A percentile compares a stretch with the other conserved stretches of the same genome.
phyloP scores from a whole-genome alignment of 768 basidiomycete species.

The Auricularia sp. region DNA sequence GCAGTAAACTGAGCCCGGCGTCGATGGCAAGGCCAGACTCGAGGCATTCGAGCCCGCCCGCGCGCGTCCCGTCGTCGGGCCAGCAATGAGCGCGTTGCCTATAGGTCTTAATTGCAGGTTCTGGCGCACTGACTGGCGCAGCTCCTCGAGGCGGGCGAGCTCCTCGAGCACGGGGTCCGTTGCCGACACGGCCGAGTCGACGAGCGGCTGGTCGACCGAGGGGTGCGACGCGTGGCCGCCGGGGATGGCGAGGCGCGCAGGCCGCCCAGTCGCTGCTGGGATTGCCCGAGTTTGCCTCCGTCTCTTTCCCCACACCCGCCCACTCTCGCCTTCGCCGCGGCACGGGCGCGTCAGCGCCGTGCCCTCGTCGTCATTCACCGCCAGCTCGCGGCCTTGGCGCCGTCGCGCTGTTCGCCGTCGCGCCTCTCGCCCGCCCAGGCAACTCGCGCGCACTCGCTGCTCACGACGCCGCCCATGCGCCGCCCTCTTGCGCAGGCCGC shows the following conservation, averaged over 20 bases:
- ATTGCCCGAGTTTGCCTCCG: neutral
- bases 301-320: too few species aligned
- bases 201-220: neutral
- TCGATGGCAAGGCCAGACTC: neutral
- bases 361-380: too few species aligned
- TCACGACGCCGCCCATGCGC: too few species aligned
- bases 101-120: neutral
- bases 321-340: too few species aligned
- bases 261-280: neutral
- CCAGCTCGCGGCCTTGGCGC: too few species aligned
- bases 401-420: too few species aligned
- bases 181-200: neutral
- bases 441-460: too few species aligned
- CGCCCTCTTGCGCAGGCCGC: too few species aligned
- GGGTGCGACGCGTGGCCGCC: neutral
- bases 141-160: neutral
- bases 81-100: neutral
- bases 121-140: neutral
- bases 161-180: neutral
- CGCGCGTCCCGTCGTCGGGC: neutral
- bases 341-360: too few species aligned
- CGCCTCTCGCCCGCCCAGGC: too few species aligned
- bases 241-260: neutral
- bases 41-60: neutral
- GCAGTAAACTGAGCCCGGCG: slow-evolving; percentile 35